phyloP scores from a whole-genome alignment of 2,329 filamentous ascomycete species.

The Talaromyces sp. region DNA sequence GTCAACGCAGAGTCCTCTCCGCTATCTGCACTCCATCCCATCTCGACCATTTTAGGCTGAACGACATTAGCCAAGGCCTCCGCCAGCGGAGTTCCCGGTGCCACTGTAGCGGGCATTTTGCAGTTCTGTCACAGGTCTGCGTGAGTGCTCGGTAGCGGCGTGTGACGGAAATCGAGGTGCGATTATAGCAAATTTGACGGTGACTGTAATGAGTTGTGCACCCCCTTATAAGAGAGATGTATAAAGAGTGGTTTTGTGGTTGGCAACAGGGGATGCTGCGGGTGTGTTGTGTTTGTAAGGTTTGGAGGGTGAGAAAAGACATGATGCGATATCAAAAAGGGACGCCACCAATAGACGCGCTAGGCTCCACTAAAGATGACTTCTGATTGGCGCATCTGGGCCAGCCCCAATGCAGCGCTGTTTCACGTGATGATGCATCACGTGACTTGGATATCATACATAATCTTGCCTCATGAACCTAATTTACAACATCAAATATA shows the following conservation, averaged over 20 bases:
- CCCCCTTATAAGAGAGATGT: neutral
- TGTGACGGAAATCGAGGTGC: neutral
- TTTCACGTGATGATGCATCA: too few relatives aligned
- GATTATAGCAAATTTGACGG: neutral
- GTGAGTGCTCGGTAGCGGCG: constrained; percentile 46
- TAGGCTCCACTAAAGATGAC: neutral
- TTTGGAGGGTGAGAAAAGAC: neutral
- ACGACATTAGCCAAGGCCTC: constrained; percentile 77
- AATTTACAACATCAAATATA: too few relatives aligned
- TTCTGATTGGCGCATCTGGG: neutral
- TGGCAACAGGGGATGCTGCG: neutral
- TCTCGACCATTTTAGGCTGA: constrained; percentile 85
- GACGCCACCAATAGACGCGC: constrained; percentile 1
- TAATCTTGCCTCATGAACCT: too few relatives aligned
- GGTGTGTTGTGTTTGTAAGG: neutral
- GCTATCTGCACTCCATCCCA: constrained; percentile 82
- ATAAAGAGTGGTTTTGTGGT: neutral
- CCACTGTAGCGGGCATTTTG: constrained; percentile 72
- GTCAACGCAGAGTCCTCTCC: constrained; percentile 78
- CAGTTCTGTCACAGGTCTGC: constrained; percentile 57
- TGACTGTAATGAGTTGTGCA: neutral
- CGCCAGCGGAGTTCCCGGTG: constrained; percentile 75
- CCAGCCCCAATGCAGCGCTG: too few relatives aligned
- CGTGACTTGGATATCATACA: too few relatives aligned
- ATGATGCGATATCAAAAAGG: constrained; percentile 9